Conservation (phyloP, 2,329 filamentous ascomycete species). For the Mycosphaerelloides madeirae region DNA sequence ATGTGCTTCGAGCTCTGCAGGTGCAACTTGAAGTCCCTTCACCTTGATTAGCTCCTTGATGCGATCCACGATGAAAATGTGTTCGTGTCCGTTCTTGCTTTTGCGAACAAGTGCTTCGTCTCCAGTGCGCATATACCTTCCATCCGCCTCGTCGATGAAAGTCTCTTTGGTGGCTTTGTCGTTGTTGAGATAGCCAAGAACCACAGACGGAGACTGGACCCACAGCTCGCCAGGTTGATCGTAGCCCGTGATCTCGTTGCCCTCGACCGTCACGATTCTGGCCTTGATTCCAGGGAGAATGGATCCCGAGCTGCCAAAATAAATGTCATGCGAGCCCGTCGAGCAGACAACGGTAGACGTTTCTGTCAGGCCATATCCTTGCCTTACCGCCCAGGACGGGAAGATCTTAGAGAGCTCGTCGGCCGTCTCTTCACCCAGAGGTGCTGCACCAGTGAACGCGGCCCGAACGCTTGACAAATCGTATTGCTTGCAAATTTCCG, state of each 20-base stretch:
- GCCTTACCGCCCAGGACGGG: conserved; percentile 59
- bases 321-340: conserved; percentile 59
- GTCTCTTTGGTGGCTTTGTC: conserved; percentile 70
- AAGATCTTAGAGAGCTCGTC: conserved; percentile 58
- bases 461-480: conserved; percentile 64
- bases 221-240: conserved; percentile 76
- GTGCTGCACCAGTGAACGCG: conserved; percentile 73
- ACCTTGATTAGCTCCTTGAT: conserved; percentile 57
- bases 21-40: conserved; percentile 75
- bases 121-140: conserved; percentile 70
- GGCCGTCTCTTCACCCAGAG: conserved; percentile 68
- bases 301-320: conserved; percentile 66
- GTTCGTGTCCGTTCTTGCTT: conserved; percentile 64
- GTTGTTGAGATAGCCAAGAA: conserved; percentile 82
- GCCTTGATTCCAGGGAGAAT: conserved; percentile 61
- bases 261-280: conserved; percentile 64
- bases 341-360: conserved; percentile 65
- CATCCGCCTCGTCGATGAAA: conserved; percentile 57
- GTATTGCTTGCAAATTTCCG: conserved; percentile 57
- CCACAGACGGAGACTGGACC: conserved; percentile 70
- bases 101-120: conserved; percentile 72
- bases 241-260: conserved; percentile 63
- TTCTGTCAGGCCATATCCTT: conserved; percentile 71
- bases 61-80: conserved; percentile 79
- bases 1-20: conserved; percentile 76